Base-by-base conservation (phyloP, 2,329 filamentous ascomycete genomes). In the Coniochaeta prunicola region DNA sequence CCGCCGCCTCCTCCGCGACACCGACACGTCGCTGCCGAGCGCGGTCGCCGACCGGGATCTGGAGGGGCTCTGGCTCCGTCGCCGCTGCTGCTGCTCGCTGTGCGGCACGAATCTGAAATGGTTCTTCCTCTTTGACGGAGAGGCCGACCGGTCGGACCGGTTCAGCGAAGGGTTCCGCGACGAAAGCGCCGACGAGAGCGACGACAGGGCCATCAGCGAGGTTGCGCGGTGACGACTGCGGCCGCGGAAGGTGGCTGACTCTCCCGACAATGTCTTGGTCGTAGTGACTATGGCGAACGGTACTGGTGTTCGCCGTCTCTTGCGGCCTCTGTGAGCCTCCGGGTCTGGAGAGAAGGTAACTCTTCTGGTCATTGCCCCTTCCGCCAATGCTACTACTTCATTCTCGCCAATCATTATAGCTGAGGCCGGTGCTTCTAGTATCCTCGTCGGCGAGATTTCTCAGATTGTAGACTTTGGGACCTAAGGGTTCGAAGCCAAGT, bases 201-300 rank as follows among this genome's bases (percentile, higher is more conserved):
- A 61, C 13, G 68, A 68, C 34, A 63, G 38, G 53, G 71, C 66
- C 10, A 71, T 34, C 45, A 70, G 63, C 21, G 72, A 73, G 8
- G 68, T 68, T 17, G 74, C 76, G 34, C 75, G 73, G 59, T 73
- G 65, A 19, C 74, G 69, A 58, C 70, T 70, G n/a, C 75, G 74
- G 19, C 75, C 75, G 36, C 75, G 71, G 56, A 74, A 71, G 1
- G 72, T 75, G 57, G 71, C 69, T 48, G 74, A 75, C 50, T 74
- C 72, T 36, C 68, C 66, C 5, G 74, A 73, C 4, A 69, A 65
- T n/a, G 68, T 59, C 42, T 70, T 65, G 13, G 66, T 57, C 56
- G 66, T 54, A 55, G 64, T 61, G 58, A 66, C 58, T 10, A 63
- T 60, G 21, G 68, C 54, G 26, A 66, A 61, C 17, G 65, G 66